Evolutionary conservation across 2,329 filamentous ascomycete genomes (phyloP).

Genomic region (Aspergillus thermomutatus): DNA sequence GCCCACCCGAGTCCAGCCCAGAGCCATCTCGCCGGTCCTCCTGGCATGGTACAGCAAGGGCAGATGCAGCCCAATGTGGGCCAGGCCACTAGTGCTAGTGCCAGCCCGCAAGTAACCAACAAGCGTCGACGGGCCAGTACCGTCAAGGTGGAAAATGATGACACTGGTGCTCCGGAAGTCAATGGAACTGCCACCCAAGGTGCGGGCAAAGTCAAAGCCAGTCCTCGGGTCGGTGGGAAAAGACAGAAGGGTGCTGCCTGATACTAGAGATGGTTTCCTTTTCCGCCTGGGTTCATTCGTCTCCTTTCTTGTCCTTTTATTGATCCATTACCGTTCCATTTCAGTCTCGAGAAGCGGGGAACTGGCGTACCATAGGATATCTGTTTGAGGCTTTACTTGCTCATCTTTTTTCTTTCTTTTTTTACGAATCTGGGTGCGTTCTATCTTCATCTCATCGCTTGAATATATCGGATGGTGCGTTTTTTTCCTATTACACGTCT

Average conservation of each 20-base stretch:
- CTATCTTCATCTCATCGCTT: constrained; percentile 11
- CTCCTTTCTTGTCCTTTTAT: constrained; percentile 12
- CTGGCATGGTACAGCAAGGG: constrained; percentile 57
- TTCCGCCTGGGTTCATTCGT: constrained; percentile 3
- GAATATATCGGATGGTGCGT: constrained; percentile 23
- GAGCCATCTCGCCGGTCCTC: constrained; percentile 44
- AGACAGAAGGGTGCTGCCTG: constrained; percentile 44
- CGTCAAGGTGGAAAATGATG: constrained; percentile 58
- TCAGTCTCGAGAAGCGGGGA: constrained; percentile 21
- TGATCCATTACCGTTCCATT: neutral
- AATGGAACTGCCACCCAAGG: constrained; percentile 43
- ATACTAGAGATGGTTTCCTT: constrained; percentile 15
- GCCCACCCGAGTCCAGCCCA: constrained; percentile 46
- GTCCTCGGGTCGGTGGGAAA: constrained; percentile 45
- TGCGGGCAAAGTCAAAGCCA: constrained; percentile 45
- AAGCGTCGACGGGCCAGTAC: constrained; percentile 59
- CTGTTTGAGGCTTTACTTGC: constrained; percentile 18
- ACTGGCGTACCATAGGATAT: constrained; percentile 31
- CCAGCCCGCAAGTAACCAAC: constrained; percentile 59
- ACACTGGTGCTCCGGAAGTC: constrained; percentile 44
- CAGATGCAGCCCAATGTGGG: constrained; percentile 51
- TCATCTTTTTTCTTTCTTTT: constrained; percentile 8
- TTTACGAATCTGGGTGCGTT: constrained; percentile 4
- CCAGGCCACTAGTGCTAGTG: constrained; percentile 56
- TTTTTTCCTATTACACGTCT: constrained; percentile 9